Conservation (phyloP, 306 rosid genomes). For the Cicer chorassanicum region DNA sequence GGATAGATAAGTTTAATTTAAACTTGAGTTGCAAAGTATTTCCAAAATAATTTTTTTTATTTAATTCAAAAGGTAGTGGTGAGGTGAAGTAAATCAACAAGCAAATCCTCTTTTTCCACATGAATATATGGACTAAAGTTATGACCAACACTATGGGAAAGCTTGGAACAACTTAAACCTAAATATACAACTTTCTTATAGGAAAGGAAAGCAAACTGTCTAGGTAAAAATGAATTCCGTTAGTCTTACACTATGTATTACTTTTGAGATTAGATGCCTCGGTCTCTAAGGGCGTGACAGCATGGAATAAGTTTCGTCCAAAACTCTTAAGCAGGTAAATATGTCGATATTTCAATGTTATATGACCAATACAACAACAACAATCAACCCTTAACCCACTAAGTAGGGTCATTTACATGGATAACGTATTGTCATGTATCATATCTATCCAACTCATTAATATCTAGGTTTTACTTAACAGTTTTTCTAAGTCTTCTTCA, state of each 20-base stretch:
- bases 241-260: not conserved
- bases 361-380: constrained; percentile 13
- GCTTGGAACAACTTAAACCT: not conserved
- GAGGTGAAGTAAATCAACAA: constrained; percentile 7
- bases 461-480: too few species aligned
- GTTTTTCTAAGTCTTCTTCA: too few species aligned
- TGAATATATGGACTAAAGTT: not conserved
- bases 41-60: too few species aligned
- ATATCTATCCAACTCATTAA: too few species aligned
- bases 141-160: constrained; percentile 27
- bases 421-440: too few species aligned
- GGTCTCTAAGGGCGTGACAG: not conserved
- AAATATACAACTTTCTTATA: not conserved
- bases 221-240: constrained; percentile 2
- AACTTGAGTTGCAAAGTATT: not conserved
- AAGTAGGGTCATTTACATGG: too few species aligned
- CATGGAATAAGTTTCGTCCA: not conserved
- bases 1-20: constrained; percentile 2
- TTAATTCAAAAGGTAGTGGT: not conserved
- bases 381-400: too few species aligned
- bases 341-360: constrained; percentile 8
- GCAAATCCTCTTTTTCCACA: not conserved
- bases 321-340: constrained; percentile 16
- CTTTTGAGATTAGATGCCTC: constrained; percentile 33
- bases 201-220: not conserved